Percentiles rank a stretch among this genome's conserved stretches.
phyloP scores from a whole-genome alignment of 2,329 filamentous ascomycete genomes.

The Hypoxylon sp. region DNA sequence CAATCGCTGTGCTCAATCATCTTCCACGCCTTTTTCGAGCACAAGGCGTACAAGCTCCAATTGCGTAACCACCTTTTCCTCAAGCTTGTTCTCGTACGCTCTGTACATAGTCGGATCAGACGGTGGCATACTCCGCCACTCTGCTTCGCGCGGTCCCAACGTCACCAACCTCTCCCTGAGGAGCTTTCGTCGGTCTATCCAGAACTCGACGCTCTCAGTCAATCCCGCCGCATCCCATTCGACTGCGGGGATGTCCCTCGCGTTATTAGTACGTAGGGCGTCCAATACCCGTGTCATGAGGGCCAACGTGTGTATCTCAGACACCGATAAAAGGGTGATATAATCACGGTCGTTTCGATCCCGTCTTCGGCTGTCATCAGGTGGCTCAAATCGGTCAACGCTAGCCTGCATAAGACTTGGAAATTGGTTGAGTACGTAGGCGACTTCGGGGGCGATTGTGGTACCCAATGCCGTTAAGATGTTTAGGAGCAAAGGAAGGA shows the following conservation, averaged over 20 bases:
- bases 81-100: constrained; percentile 74
- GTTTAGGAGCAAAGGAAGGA: constrained; percentile 91
- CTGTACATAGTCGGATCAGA: constrained; percentile 55
- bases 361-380: constrained; percentile 68
- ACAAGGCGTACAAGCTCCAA: constrained; percentile 73
- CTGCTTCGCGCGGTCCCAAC: constrained; percentile 78
- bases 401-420: constrained; percentile 82
- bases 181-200: constrained; percentile 77
- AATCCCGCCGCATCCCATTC: constrained; percentile 81
- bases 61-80: constrained; percentile 81
- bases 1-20: constrained; percentile 56
- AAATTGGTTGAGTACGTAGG: constrained; percentile 91
- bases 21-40: constrained; percentile 67
- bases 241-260: constrained; percentile 80
- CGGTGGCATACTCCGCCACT: constrained; percentile 64
- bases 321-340: constrained; percentile 80
- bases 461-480: constrained; percentile 85
- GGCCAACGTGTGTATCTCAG: constrained; percentile 83
- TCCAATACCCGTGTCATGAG: constrained; percentile 81
- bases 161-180: constrained; percentile 82
- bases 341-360: constrained; percentile 64
- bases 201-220: constrained; percentile 87
- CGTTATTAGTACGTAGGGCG: constrained; percentile 74
- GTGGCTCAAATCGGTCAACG: constrained; percentile 77
- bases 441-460: constrained; percentile 86